Conservation (phyloP, 768 basidiomycete species). For the Lactarius tabidus region DNA sequence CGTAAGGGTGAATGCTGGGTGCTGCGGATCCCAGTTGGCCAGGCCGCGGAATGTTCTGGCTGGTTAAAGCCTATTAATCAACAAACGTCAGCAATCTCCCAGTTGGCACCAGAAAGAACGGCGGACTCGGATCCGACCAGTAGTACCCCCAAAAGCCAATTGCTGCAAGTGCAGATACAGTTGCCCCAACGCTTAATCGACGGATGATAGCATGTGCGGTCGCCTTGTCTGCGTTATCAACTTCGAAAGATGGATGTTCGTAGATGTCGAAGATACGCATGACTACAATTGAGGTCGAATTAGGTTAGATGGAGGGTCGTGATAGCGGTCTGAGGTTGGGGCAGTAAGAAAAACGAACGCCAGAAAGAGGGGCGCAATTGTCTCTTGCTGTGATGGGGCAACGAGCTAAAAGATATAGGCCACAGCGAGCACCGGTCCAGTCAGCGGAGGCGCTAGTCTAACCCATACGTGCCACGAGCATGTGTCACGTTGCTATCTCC, state of each 20-base stretch:
- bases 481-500: not conserved
- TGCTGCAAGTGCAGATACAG: conserved; percentile 18
- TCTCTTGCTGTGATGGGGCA: not conserved
- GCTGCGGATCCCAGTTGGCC: not conserved
- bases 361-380: not conserved
- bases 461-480: not conserved
- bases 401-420: not conserved
- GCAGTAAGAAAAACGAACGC: not conserved
- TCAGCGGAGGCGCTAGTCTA: not conserved
- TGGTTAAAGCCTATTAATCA: conserved; percentile 2
- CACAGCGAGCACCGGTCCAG: not conserved
- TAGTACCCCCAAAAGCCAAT: conserved; percentile 23
- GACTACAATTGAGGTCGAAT: not conserved
- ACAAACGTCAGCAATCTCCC: not conserved
- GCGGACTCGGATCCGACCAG: conserved; percentile 20
- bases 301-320: not conserved
- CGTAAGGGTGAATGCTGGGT: not conserved
- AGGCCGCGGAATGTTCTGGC: not conserved
- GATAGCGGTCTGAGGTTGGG: not conserved
- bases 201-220: conserved; percentile 9
- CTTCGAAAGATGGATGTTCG: conserved; percentile 26
- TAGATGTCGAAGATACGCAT: conserved; percentile 26
- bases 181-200: conserved; percentile 22
- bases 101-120: not conserved
- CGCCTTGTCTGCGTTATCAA: conserved; percentile 13